Percentiles rank a stretch among this genome's conserved stretches.
Evolutionary conservation across 2,329 filamentous ascomycete genomes (phyloP).

Genomic region (Cytospora piceicola): DNA sequence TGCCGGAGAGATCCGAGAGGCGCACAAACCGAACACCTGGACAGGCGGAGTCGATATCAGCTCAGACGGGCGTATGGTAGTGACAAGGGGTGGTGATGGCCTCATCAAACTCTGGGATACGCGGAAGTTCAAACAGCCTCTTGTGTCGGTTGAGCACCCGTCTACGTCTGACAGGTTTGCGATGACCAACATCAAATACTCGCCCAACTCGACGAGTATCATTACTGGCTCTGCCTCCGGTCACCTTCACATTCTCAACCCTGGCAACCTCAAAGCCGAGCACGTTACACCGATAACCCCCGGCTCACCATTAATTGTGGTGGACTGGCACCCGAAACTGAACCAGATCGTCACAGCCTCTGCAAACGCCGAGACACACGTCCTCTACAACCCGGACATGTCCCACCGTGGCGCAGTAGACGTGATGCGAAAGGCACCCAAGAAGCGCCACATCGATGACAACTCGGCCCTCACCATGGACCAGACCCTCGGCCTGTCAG

Average conservation of each 20-base stretch:
- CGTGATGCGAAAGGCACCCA: slow-evolving; percentile 90
- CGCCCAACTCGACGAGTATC: slow-evolving; percentile 80
- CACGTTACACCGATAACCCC: slow-evolving; percentile 88
- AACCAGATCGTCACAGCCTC: slow-evolving; percentile 97
- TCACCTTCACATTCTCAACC: slow-evolving; percentile 89
- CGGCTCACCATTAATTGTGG: slow-evolving; percentile 78
- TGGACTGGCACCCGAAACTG: slow-evolving; percentile 90
- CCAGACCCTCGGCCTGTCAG: slow-evolving; percentile 77
- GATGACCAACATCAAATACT: slow-evolving; percentile 87
- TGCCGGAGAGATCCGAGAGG: slow-evolving; percentile 79
- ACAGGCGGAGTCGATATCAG: slow-evolving; percentile 92
- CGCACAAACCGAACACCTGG: slow-evolving; percentile 84
- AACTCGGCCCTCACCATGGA: slow-evolving; percentile 87
- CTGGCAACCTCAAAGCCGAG: slow-evolving; percentile 84
- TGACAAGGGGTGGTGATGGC: slow-evolving; percentile 89
- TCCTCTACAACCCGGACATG: slow-evolving; percentile 86
- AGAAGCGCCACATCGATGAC: slow-evolving; percentile 94
- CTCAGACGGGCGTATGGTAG: slow-evolving; percentile 83
- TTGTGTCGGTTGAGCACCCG: slow-evolving; percentile 76
- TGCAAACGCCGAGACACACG: slow-evolving; percentile 84
- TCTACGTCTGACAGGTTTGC: slow-evolving; percentile 85
- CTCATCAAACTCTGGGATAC: slow-evolving; percentile 97
- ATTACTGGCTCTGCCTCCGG: slow-evolving; percentile 87
- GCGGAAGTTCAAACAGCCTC: slow-evolving; percentile 88
- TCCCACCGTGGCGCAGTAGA: slow-evolving; percentile 82